These are phyloP conservation scores for Rhodotorula toruloides DNA, from an alignment of 768 basidiomycete species.

Conservation along the genomic window DNA sequence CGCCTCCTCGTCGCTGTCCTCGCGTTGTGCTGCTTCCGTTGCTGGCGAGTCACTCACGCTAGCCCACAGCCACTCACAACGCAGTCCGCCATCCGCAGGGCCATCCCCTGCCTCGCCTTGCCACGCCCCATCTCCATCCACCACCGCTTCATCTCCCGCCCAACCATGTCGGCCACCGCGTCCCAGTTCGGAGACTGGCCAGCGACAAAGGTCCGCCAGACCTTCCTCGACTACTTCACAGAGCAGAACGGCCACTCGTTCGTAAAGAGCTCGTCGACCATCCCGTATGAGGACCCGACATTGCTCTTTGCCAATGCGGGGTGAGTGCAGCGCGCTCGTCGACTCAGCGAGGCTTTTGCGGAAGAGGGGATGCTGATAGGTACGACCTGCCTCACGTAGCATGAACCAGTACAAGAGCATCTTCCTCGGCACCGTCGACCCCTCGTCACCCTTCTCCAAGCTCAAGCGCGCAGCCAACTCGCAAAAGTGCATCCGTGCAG, in stretches of 20 bases:
- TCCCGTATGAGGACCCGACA: conserved; percentile 97
- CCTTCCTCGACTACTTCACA: conserved; percentile 83
- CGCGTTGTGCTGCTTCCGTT: too few relatives aligned
- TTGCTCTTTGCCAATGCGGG: conserved; percentile 97
- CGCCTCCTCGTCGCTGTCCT: too few relatives aligned
- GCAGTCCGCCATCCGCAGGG: too few relatives aligned
- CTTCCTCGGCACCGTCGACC: conserved; percentile 96
- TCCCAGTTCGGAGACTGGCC: conserved; percentile 56
- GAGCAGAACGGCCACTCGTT: conserved; percentile 66
- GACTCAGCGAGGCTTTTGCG: background rate
- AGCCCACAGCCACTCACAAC: too few relatives aligned
- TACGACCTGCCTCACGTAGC: background rate
- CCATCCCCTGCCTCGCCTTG: background rate
- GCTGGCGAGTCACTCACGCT: too few relatives aligned
- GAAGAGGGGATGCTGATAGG: background rate
- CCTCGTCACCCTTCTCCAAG: conserved; percentile 81
- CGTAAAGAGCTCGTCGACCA: conserved; percentile 82
- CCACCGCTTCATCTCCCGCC: background rate
- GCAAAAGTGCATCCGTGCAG: conserved; percentile 97
- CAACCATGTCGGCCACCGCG: conserved; percentile 6
- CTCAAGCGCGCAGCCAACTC: conserved; percentile 90
- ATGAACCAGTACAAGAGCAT: conserved; percentile 83
- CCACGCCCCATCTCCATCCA: background rate
- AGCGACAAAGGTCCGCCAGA: conserved; percentile 72
- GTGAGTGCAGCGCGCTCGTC: conserved; percentile 15